These are phyloP conservation scores for Cyberlindnera americana DNA, from an alignment of 805 yeast species.

Conservation along the genomic window DNA sequence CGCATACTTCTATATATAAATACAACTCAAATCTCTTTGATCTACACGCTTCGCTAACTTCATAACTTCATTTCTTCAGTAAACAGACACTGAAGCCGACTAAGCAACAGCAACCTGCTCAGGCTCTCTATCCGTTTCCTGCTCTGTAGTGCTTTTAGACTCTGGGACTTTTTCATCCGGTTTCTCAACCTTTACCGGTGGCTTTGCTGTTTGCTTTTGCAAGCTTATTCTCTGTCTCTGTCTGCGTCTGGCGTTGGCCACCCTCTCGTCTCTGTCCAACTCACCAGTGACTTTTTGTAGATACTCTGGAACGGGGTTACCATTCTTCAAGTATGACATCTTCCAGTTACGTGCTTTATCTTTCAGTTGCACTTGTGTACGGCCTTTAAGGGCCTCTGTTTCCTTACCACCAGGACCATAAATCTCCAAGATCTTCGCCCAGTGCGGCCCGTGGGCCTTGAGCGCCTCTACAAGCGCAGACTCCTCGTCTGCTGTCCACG, in stretches of 20 bases:
- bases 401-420: constrained; percentile 92
- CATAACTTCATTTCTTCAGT: constrained; percentile 1
- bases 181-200: constrained; percentile 1
- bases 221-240: constrained; percentile 17
- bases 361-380: constrained; percentile 89
- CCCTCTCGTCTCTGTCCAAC: constrained; percentile 50
- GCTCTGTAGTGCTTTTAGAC: not conserved
- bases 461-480: constrained; percentile 77
- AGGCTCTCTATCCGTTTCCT: not conserved
- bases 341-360: constrained; percentile 98
- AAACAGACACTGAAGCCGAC: not conserved
- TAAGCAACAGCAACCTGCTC: constrained; percentile 3
- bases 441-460: constrained; percentile 80
- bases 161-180: not conserved
- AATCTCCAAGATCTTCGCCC: constrained; percentile 88
- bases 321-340: constrained; percentile 73
- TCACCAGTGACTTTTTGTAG: constrained; percentile 86
- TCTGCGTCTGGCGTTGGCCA: constrained; percentile 30
- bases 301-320: constrained; percentile 75
- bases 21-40: too few species aligned
- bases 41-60: not conserved
- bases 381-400: constrained; percentile 77
- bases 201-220: constrained; percentile 7
- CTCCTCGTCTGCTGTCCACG: constrained; percentile 91
- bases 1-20: not conserved